These are phyloP conservation scores for Coniferiporia weirii DNA, from an alignment of 1,284 basidiomycete genomes.

Conservation along the genomic window DNA sequence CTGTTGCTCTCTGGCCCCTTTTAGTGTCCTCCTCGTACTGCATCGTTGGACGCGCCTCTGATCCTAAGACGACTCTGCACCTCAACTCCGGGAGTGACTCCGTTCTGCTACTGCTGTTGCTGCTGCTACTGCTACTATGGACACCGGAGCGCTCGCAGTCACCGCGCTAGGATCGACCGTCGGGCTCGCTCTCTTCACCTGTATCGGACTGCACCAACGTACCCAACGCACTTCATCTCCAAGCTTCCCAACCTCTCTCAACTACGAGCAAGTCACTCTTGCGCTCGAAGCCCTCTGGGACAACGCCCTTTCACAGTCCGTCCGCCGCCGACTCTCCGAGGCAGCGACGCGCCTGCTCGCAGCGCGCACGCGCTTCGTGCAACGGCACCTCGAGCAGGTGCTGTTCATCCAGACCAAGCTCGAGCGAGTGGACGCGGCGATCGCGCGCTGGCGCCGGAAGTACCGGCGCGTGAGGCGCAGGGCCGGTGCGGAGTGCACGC, in stretches of 20 bases:
- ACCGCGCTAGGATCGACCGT: slow-evolving; percentile 1
- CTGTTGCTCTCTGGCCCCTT: no score
- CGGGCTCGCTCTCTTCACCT: not conserved
- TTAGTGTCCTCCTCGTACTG: no score
- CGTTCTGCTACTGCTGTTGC: not conserved
- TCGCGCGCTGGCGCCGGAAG: not conserved
- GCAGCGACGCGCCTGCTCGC: not conserved
- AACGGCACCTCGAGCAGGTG: not conserved
- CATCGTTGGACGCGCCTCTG: no score
- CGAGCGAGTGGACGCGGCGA: not conserved
- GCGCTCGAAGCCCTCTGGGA: not conserved
- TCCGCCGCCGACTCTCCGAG: no score
- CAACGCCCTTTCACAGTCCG: not conserved
- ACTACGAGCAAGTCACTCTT: not conserved
- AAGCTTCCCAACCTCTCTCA: no score
- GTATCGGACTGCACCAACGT: not conserved
- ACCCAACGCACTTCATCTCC: not conserved
- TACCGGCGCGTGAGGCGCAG: not conserved
- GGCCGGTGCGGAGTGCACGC: not conserved
- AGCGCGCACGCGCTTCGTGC: not conserved
- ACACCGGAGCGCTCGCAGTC: not conserved
- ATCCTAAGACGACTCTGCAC: no score
- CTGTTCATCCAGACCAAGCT: not conserved
- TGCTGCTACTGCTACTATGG: not conserved
- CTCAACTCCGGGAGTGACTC: not conserved